Percentiles rank a stretch among this genome's conserved stretches.
Evolutionary conservation across 129 eudicot genomes (phyloP).

Genomic region (Gnaphalium uliginosum): DNA sequence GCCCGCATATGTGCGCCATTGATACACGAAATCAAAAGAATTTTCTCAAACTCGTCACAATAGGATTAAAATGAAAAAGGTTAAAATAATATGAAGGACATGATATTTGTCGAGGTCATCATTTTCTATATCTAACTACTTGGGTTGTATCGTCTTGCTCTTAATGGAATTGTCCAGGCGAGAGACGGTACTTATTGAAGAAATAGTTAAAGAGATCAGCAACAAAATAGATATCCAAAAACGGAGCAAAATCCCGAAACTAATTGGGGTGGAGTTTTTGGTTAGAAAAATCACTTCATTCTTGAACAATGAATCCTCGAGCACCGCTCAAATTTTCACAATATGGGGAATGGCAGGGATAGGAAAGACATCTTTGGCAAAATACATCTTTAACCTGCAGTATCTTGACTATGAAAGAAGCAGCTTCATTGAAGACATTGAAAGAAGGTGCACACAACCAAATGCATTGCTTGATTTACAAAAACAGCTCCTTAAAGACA

Average conservation of each 20-base stretch:
- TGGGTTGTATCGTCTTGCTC: neutral
- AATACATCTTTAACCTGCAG: conserved; percentile 13
- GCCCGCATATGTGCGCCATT: too few species aligned
- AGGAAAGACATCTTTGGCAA: conserved; percentile 31
- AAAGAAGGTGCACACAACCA: neutral
- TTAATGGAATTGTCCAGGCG: neutral
- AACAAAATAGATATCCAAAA: conserved; percentile 9
- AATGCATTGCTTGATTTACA: conserved; percentile 28
- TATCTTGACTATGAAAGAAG: conserved; percentile 20
- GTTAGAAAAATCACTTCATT: neutral
- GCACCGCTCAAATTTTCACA: neutral
- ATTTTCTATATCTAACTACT: neutral
- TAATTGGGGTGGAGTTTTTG: conserved; percentile 8
- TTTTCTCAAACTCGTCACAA: too few species aligned
- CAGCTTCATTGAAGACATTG: conserved; percentile 20
- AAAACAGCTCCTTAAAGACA: conserved; percentile 28
- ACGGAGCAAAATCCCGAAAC: neutral
- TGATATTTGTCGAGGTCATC: too few species aligned
- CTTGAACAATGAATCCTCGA: conserved; percentile 4
- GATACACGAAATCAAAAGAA: too few species aligned
- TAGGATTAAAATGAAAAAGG: too few species aligned
- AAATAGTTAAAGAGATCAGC: conserved; percentile 13
- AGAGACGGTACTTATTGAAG: conserved; percentile 11
- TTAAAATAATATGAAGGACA: too few species aligned
- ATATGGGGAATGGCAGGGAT: conserved; percentile 11